phyloP scores from a whole-genome alignment of 306 rosid species.

The Gastrolobium villosum region DNA sequence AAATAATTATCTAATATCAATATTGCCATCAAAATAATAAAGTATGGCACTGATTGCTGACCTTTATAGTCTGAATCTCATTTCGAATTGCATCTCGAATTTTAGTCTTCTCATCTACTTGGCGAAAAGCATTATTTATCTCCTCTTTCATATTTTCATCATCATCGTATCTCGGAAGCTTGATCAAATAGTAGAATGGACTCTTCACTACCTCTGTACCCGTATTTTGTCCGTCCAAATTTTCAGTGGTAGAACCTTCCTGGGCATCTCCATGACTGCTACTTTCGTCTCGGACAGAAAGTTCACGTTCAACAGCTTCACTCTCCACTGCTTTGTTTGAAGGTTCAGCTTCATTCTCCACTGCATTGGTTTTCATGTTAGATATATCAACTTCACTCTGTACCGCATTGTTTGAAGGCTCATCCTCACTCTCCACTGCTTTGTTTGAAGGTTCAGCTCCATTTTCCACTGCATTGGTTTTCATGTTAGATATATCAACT shows the following conservation, averaged over 20 bases:
- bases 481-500: not conserved
- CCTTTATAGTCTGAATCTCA: conserved; percentile 66
- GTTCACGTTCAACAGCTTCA: conserved; percentile 28
- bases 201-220: conserved; percentile 66
- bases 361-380: not conserved
- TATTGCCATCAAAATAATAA: conserved; percentile 21
- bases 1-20: not conserved
- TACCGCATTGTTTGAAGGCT: too few relatives aligned
- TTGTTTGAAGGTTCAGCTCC: conserved; percentile 14
- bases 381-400: too few relatives aligned
- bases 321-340: not conserved
- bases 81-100: conserved; percentile 65
- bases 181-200: conserved; percentile 74
- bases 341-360: conserved; percentile 12
- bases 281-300: conserved; percentile 33
- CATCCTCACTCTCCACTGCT: conserved; percentile 18
- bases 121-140: conserved; percentile 59
- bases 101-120: conserved; percentile 72
- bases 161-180: conserved; percentile 77
- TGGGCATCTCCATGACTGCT: conserved; percentile 49
- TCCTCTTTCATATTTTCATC: conserved; percentile 69
- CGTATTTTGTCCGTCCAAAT: conserved; percentile 57
- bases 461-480: not conserved
- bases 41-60: conserved; percentile 44
- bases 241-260: conserved; percentile 51